A percentile compares a stretch with the other conserved stretches of the same genome.
phyloP scores from a whole-genome alignment of 1,284 basidiomycete species.

The Coriolopsis trogii region DNA sequence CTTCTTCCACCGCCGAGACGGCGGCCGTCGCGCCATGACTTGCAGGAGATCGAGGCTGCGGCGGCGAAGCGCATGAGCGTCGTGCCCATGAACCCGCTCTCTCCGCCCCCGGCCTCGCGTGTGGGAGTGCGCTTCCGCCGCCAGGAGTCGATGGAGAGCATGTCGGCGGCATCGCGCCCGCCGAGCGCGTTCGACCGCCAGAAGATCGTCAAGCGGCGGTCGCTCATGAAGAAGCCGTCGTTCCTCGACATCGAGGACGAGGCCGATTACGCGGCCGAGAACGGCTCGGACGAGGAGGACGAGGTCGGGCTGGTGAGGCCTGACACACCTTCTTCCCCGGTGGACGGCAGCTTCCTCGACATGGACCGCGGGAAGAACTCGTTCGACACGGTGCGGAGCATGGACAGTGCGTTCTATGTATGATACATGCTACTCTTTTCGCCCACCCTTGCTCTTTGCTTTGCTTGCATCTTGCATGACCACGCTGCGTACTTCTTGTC shows the following conservation, averaged over 20 bases:
- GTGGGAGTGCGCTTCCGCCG: constrained; percentile 15
- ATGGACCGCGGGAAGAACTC: constrained; percentile 58
- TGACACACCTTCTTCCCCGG: constrained; percentile 28
- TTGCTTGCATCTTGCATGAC: background rate
- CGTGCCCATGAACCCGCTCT: constrained; percentile 38
- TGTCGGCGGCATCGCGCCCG: constrained; percentile 22
- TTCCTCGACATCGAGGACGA: constrained; percentile 70
- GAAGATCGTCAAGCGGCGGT: constrained; percentile 31
- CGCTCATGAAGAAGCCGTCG: constrained; percentile 65
- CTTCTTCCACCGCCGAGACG: constrained; percentile 43
- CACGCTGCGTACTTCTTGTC: background rate
- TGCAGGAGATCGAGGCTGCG: constrained; percentile 15
- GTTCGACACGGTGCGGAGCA: constrained; percentile 59
- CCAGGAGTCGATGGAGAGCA: constrained; percentile 15
- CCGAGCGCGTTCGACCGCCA: constrained; percentile 34
- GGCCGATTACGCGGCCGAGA: constrained; percentile 37
- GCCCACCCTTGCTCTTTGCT: constrained; percentile 7
- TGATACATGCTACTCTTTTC: constrained; percentile 17
- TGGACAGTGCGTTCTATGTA: constrained; percentile 34
- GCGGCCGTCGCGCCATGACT: constrained; percentile 25
- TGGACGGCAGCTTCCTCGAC: constrained; percentile 64
- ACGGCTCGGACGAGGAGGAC: constrained; percentile 20
- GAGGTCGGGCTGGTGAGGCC: no score
- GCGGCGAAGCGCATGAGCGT: constrained; percentile 35
- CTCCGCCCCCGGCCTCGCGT: constrained; percentile 37